Base-by-base conservation (phyloP, 345 rosid species). In the Melaleuca alternifolia region DNA sequence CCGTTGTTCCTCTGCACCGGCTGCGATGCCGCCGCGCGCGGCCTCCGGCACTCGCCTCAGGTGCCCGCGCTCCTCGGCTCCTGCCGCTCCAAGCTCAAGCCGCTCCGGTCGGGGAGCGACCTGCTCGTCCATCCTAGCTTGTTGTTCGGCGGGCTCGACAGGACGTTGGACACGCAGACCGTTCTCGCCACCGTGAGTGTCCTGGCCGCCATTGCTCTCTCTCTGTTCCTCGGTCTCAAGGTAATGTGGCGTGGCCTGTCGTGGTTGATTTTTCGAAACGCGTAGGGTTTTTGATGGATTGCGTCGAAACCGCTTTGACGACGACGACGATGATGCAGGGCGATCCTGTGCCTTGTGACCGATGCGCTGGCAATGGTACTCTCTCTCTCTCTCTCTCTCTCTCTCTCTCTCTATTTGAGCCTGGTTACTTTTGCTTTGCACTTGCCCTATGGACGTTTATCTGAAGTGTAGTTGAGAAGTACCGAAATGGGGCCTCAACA, bases 271-370 rank as follows among this genome's bases (percentile, higher is more conserved):
- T 71, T 71, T 37, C 37, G 81, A 48, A 41, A 18, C 7, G 81
- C 48, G 26, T 71, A 18, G 81, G 48, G 79, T 48, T 71, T 71
- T 71, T 71, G 11, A 2, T 18, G 48, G 81, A 71, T 71, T 18
- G 50, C 50, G 28, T 83, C 10, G 62, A 41, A 51, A 51, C 61
- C 41, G 44, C 7, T 30, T 52, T 83, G 81, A 37, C n/a, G 30
- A 30, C 5, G 50, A 50, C n/a, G 82, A 52, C 54, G 76, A 85
- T 85, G 41, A 71, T 92, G 54, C 93, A 97, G 99, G 98, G 99
- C 82, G 99, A 96, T 84, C 98, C 99, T 81, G 95, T 97, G 50
- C 96, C 99, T 15, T 97, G 99, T 85, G 97, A 93, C 85, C 94
- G 96, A 3, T 96, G 99, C 83, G 96, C 94, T 37, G 99, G 99